Percentiles rank a stretch among this genome's conserved stretches.
Conservation (phyloP, 192 early-diverging fungal species). For the Rhizophagus sp. region DNA sequence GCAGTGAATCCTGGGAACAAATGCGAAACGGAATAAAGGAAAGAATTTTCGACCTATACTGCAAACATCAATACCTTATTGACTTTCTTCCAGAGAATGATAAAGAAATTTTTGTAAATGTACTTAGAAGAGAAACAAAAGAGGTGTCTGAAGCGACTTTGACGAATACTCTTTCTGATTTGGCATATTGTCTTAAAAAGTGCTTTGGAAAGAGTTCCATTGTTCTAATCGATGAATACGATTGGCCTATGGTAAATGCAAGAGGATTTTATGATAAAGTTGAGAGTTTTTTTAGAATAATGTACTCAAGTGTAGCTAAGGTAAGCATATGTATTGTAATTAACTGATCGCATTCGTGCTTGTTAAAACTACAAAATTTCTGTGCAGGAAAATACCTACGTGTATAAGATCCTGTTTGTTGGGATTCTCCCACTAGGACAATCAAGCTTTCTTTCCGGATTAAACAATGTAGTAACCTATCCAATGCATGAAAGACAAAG, state of each 20-base stretch:
- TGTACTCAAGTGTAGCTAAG: constrained; percentile 26
- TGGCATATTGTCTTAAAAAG: neutral
- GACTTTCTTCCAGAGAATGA: neutral
- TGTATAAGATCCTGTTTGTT: constrained; percentile 16
- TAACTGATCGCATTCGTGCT: neutral
- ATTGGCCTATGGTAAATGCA: constrained; percentile 24
- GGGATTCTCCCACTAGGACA: neutral
- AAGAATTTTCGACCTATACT: constrained; percentile 1
- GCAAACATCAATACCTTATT: constrained; percentile 10
- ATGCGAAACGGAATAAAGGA: neutral
- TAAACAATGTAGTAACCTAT: neutral
- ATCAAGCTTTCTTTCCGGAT: constrained; percentile 13
- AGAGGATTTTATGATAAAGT: constrained; percentile 4
- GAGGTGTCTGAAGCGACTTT: neutral
- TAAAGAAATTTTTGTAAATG: neutral
- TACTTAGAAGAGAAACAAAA: neutral
- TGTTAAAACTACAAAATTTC: neutral
- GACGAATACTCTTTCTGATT: neutral
- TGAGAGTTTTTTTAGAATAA: neutral
- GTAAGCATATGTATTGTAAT: neutral
- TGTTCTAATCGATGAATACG: constrained; percentile 30
- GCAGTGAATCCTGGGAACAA: neutral
- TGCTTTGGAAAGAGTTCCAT: constrained; percentile 1
- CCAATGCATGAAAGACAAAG: constrained; percentile 4
- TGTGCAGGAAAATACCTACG: neutral